Evolutionary conservation across 352 stramenopile species (phyloP).

Genomic region (Pelagophyceae sp.): DNA sequence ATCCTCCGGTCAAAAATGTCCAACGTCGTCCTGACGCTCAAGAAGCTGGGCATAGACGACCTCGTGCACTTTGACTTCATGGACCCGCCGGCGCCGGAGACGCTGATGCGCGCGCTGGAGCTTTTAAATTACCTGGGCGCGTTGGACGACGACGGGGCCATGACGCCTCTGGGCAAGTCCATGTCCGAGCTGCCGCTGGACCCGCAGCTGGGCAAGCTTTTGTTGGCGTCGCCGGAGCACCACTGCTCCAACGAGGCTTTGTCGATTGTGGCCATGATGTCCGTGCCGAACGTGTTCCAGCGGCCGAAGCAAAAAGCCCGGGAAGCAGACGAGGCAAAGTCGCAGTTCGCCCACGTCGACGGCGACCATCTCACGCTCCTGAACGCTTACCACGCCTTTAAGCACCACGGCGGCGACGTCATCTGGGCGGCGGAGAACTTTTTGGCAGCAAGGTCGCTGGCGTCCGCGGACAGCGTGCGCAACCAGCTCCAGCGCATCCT

Average conservation of each 20-base stretch:
- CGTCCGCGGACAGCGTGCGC: conserved; percentile 82
- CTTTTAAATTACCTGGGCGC: conserved; percentile 95
- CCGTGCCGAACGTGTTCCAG: conserved; percentile 86
- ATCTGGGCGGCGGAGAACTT: conserved; percentile 96
- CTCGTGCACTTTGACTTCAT: conserved; percentile 99
- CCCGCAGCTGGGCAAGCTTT: conserved; percentile 92
- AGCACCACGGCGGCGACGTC: conserved; percentile 65
- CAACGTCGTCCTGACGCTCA: conserved; percentile 88
- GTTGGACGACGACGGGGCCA: conserved; percentile 89
- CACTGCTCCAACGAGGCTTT: conserved; percentile 90
- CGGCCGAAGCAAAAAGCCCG: conserved; percentile 90
- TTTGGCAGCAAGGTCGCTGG: conserved; percentile 85
- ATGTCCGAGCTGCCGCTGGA: conserved; percentile 94
- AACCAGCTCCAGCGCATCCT: conserved; percentile 82
- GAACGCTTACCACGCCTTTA: conserved; percentile 96
- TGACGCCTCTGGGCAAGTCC: conserved; percentile 74
- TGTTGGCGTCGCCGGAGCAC: conserved; percentile 88
- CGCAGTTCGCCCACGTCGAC: conserved; percentile 84
- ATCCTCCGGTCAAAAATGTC: conserved; percentile 90
- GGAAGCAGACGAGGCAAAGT: conserved; percentile 89
- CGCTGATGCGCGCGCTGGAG: conserved; percentile 94
- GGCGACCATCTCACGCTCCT: conserved; percentile 95
- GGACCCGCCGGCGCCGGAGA: conserved; percentile 94
- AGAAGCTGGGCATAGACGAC: conserved; percentile 97
- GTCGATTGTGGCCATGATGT: conserved; percentile 93